A percentile compares a stretch with the other conserved stretches of the same genome.
Evolutionary conservation across 805 yeast genomes (phyloP).

Genomic region (Candida ovalis): DNA sequence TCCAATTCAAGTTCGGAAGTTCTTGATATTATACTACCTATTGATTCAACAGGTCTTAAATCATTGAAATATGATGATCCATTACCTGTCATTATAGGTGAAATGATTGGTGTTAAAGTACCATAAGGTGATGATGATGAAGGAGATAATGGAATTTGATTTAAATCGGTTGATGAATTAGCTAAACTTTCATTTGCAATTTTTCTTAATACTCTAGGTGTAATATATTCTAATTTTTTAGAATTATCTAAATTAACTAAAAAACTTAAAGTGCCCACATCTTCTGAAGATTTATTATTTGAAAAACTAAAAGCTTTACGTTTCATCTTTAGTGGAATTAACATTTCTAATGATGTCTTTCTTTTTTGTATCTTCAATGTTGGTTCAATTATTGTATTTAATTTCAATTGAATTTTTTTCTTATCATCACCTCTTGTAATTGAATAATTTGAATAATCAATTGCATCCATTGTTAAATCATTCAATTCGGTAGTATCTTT

Average conservation of each 20-base stretch:
- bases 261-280: slow-evolving; percentile 8
- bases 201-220: slow-evolving; percentile 18
- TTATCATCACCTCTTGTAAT: slow-evolving; percentile 10
- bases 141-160: slow-evolving; percentile 8
- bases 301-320: slow-evolving; percentile 17
- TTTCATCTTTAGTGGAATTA: slow-evolving; percentile 12
- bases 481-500: slow-evolving; percentile 12
- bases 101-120: slow-evolving; percentile 5
- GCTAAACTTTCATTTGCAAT: slow-evolving; percentile 4
- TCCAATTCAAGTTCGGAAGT: slow-evolving; percentile 4
- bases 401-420: slow-evolving; percentile 12
- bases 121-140: slow-evolving; percentile 1
- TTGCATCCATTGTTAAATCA: slow-evolving; percentile 14
- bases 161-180: background rate
- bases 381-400: slow-evolving; percentile 10
- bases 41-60: slow-evolving; percentile 1
- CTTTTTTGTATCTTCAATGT: background rate
- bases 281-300: slow-evolving; percentile 11
- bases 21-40: slow-evolving; percentile 1
- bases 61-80: background rate
- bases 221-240: slow-evolving; percentile 12
- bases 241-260: slow-evolving; percentile 5
- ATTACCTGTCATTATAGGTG: slow-evolving; percentile 3
- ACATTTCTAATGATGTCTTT: background rate
- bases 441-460: slow-evolving; percentile 11